phyloP scores from a whole-genome alignment of 1,284 basidiomycete genomes.

The Sutorius eximius region DNA sequence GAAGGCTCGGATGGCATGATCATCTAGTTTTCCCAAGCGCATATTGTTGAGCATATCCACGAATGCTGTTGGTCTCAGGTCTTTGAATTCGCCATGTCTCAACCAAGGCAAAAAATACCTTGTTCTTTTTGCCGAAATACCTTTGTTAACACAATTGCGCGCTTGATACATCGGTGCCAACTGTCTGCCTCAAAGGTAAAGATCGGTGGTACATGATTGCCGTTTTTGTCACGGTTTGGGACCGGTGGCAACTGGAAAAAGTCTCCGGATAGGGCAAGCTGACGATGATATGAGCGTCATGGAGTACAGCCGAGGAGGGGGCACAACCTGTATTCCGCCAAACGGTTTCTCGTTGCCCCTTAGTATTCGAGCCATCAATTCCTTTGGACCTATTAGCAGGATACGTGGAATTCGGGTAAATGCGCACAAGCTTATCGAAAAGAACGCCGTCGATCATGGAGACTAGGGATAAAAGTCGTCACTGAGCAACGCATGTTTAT shows the following conservation, averaged over 20 bases:
- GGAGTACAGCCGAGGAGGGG: neutral
- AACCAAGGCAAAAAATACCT: slow-evolving; percentile 39
- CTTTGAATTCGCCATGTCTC: slow-evolving; percentile 3
- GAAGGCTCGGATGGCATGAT: slow-evolving; percentile 54
- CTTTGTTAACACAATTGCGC: slow-evolving; percentile 84
- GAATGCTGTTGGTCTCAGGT: slow-evolving; percentile 55
- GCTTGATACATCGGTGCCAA: slow-evolving; percentile 78
- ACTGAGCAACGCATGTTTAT: neutral
- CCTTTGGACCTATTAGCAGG: slow-evolving; percentile 27
- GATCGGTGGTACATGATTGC: slow-evolving; percentile 36
- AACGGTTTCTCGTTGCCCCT: slow-evolving; percentile 74
- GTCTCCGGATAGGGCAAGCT: slow-evolving; percentile 89
- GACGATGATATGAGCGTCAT: slow-evolving; percentile 2
- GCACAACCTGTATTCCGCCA: slow-evolving; percentile 87
- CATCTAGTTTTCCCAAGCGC: slow-evolving; percentile 70
- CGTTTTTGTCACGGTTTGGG: slow-evolving; percentile 38
- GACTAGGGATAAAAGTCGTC: slow-evolving; percentile 48
- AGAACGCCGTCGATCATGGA: slow-evolving; percentile 97
- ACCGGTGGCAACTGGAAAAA: slow-evolving; percentile 98
- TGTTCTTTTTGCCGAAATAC: slow-evolving; percentile 83
- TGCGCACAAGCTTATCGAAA: slow-evolving; percentile 76
- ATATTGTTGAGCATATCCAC: slow-evolving; percentile 91
- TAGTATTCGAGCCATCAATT: slow-evolving; percentile 57
- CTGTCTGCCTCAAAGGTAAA: slow-evolving; percentile 90
- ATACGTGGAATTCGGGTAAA: neutral